phyloP scores from a whole-genome alignment of 306 rosid genomes.

The Herpetospermum pedunculosum region DNA sequence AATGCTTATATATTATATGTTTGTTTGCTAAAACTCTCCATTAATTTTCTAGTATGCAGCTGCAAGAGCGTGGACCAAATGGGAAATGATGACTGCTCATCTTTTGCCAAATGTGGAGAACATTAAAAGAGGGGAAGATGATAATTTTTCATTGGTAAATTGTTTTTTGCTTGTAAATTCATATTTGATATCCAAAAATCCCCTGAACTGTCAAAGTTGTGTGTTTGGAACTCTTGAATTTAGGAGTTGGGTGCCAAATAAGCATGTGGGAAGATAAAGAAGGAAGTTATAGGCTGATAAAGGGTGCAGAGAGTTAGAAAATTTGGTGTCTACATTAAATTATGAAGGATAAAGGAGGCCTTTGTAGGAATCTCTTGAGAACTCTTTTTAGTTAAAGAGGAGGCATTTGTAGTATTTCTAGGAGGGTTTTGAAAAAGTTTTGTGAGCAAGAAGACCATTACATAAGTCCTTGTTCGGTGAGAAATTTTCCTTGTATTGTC shows the following conservation, averaged over 20 bases:
- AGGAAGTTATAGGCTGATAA: neutral
- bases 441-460: neutral
- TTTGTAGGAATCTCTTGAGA: neutral
- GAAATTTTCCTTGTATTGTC: neutral
- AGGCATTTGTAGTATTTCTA: neutral
- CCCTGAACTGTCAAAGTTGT: neutral
- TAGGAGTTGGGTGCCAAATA: no score
- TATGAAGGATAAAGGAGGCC: neutral
- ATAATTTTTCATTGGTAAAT: slow-evolving; percentile 68
- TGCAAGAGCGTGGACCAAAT: slow-evolving; percentile 97
- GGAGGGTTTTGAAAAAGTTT: neutral
- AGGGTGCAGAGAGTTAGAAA: neutral
- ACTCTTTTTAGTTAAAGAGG: no score
- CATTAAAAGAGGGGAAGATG: slow-evolving; percentile 72
- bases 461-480: neutral
- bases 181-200: neutral
- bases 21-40: slow-evolving; percentile 5
- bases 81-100: slow-evolving; percentile 98
- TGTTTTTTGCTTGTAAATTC: slow-evolving; percentile 1
- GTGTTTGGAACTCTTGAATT: neutral
- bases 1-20: neutral
- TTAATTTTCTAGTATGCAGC: slow-evolving; percentile 65
- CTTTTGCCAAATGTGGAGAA: slow-evolving; percentile 75
- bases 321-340: neutral
- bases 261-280: neutral